Evolutionary conservation across 1,284 basidiomycete genomes (phyloP).

Genomic region (Rhizopogon parksii): DNA sequence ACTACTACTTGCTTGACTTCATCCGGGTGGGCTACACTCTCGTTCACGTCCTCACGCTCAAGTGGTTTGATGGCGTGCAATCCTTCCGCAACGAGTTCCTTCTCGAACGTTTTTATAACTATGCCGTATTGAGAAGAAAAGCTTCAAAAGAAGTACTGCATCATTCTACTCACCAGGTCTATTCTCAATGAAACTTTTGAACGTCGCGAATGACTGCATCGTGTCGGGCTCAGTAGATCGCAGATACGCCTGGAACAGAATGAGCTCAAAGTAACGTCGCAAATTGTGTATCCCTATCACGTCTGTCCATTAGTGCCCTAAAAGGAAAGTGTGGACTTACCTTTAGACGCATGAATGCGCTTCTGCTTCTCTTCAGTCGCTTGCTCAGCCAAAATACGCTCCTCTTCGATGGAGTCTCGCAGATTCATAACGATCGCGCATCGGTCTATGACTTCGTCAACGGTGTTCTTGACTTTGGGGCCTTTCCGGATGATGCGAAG

Average conservation of each 20-base stretch:
- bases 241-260: constrained; percentile 93
- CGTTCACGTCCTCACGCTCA: constrained; percentile 64
- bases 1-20: constrained; percentile 83
- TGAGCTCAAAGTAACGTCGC: constrained; percentile 83
- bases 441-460: constrained; percentile 90
- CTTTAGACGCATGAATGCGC: constrained; percentile 61
- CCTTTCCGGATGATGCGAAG: constrained; percentile 92
- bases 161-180: constrained; percentile 55
- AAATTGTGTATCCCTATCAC: constrained; percentile 69
- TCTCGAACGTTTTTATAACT: constrained; percentile 95
- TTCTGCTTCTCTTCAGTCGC: constrained; percentile 67
- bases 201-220: constrained; percentile 66
- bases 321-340: constrained; percentile 32
- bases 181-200: constrained; percentile 76
- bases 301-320: not conserved
- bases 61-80: constrained; percentile 81
- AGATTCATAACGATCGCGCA: constrained; percentile 83
- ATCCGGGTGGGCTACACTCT: constrained; percentile 80
- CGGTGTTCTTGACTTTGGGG: constrained; percentile 77
- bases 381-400: constrained; percentile 68
- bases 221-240: constrained; percentile 82
- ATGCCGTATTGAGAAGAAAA: constrained; percentile 3
- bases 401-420: constrained; percentile 85
- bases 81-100: constrained; percentile 80
- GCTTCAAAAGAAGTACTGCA: not conserved